phyloP scores from a whole-genome alignment of 495 filamentous ascomycete species.

The Cercophora sp. region DNA sequence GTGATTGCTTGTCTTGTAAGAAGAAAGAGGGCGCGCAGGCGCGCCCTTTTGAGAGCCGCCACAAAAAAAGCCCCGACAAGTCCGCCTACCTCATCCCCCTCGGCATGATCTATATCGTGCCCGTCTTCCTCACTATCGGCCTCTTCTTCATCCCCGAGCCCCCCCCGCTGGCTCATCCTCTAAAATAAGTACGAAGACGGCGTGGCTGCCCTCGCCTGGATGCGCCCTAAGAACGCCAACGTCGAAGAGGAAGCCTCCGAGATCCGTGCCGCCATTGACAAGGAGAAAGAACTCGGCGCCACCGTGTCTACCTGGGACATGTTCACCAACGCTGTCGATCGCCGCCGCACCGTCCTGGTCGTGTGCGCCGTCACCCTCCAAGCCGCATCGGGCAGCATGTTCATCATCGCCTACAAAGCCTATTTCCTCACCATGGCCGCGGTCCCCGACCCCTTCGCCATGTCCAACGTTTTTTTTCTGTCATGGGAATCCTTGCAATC shows the following conservation, averaged over 20 bases:
- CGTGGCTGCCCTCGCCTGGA: constrained; percentile 45
- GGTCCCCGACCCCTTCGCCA: constrained; percentile 55
- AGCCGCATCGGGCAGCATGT: constrained; percentile 58
- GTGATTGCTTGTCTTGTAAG: neutral
- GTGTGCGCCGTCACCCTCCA: constrained; percentile 52
- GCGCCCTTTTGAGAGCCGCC: neutral
- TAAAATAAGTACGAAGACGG: constrained; percentile 48
- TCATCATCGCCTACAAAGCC: constrained; percentile 60
- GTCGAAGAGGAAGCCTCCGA: constrained; percentile 48
- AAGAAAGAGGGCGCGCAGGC: neutral
- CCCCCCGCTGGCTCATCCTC: constrained; percentile 59
- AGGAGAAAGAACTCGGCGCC: constrained; percentile 43
- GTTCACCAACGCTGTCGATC: constrained; percentile 50
- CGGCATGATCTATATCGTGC: constrained; percentile 55
- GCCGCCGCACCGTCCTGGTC: constrained; percentile 47
- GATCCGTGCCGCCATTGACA: constrained; percentile 49
- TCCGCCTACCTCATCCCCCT: constrained; percentile 56
- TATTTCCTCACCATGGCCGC: constrained; percentile 65
- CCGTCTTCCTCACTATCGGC: constrained; percentile 45
- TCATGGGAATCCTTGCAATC: constrained; percentile 54
- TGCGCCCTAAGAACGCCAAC: constrained; percentile 41
- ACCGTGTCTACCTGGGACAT: constrained; percentile 46
- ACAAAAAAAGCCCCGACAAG: constrained; percentile 23
- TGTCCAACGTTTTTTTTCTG: constrained; percentile 54
- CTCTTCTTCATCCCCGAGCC: constrained; percentile 61